Evolutionary conservation across 1,139 yeast genomes (phyloP), one percentile per base, ranked within the genome.

Genomic region (Protomyces macrosporus): DNA sequence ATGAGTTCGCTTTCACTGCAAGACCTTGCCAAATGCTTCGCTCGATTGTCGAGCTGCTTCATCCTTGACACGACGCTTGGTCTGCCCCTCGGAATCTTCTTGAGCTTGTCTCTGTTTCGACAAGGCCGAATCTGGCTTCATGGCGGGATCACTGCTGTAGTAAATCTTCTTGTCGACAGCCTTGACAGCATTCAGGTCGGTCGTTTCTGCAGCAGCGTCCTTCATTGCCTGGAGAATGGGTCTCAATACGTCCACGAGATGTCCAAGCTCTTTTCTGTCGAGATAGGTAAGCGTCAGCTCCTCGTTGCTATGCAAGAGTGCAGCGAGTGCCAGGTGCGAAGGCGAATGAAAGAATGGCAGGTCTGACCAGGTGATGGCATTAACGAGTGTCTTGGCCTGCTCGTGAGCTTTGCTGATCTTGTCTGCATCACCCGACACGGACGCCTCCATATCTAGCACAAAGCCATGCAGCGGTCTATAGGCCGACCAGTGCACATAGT

Each of bases 271-370:
- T 45, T 59, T 53, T 35, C 6, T 40, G 65, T 81, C 81, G 68
- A 91, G 75, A 74, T 93, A 93, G 68, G 82, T 78, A 65, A 82
- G 83, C 0, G 88, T 82, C 36, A 88, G 75, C n/a, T 81, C 82
- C 68, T 80, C 83, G 73, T 90, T 88, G 32, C 81, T 82, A 59
- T 81, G 80, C 74, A 86, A 83, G 74, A 91, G 79, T 5, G 95
- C 90, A 0, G 97, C 95, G 64, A 93, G 77, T 0, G 98, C 97
- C 45, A 93, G 88, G 71, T 93, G 98, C 0, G 98, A 97, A 1
- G 98, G 98, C 0, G 98, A 86, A 74, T 78, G 93, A 40, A 85
- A 77, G 70, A 90, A 91, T 14, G 81, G 78, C 3, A 83, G 91
- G 72, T 91, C 96, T 37, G 95, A 84, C 53, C 88, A 77, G 57